Base-by-base conservation (phyloP, 202 grass and related monocot genomes). In the Digitaria exilis region DNA sequence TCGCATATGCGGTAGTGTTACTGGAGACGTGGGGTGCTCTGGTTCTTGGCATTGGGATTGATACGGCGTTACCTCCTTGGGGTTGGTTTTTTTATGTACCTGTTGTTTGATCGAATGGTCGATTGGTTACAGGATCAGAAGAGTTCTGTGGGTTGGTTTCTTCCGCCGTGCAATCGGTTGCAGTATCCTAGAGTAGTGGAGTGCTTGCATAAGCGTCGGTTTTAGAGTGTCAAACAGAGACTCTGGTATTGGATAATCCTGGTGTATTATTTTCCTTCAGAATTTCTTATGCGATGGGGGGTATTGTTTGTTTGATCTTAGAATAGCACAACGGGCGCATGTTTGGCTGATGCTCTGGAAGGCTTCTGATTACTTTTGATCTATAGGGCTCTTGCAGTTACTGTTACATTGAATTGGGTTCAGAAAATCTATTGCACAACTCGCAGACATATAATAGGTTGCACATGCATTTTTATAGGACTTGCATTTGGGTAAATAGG, bases 321-420 rank as follows among this genome's bases (percentile, higher is more conserved):
- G 25, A 21, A 3, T 44, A 72, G 0, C 14, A 6, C 11, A 65
- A 17, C 9, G 26, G 31, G 3, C 44, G n/a, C n/a, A n/a, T n/a
- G n/a, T n/a, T n/a, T n/a, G n/a, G n/a, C n/a, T n/a, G 3, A 29
- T 74, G 30, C 1, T 51, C 12, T 49, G 1, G 1, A 51, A 29
- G 62, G 42, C 43, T 70, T 56, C 6, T 56, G 50, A 6, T 34
- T 73, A 42, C 26, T 34, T 22, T 50, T 64, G 6, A 7, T 43
- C 3, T 55, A 55, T 71, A 44, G 10, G 44, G 2, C 26, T 82
- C 15, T 55, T 52, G 26, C 28, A 73, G 16, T 7, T 63, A 57
- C 46, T 56, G 65, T 77, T 87, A 64, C 45, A 72, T 71, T 82
- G 35, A 70, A 71, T 64, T 87, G 46, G 43, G 43, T 55, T 25